phyloP scores from a whole-genome alignment of 495 filamentous ascomycete species.

The Aspergillus cavernicola region DNA sequence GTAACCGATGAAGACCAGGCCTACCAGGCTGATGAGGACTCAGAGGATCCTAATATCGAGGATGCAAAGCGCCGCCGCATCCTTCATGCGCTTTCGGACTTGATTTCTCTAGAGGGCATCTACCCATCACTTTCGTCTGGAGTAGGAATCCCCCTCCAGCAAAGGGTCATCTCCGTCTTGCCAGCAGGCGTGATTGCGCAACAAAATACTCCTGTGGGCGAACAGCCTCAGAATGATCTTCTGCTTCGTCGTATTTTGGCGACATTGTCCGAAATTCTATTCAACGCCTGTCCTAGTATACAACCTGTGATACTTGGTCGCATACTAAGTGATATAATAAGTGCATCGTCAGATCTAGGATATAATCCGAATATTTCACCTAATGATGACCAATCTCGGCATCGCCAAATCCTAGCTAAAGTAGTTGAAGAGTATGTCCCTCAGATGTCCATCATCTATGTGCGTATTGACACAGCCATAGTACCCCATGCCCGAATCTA shows the following conservation, averaged over 20 bases:
- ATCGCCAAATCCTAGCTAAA: constrained; percentile 27
- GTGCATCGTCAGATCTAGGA: constrained; percentile 36
- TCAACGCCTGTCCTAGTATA: constrained; percentile 34
- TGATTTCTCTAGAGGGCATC: constrained; percentile 54
- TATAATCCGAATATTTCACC: constrained; percentile 34
- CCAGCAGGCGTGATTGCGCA: constrained; percentile 45
- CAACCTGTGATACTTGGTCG: constrained; percentile 41
- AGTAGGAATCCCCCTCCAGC: constrained; percentile 52
- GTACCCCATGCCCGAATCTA: constrained; percentile 39
- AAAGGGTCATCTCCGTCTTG: constrained; percentile 49
- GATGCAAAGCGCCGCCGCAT: constrained; percentile 45
- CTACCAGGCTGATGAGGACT: not conserved
- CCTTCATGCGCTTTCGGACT: constrained; percentile 49
- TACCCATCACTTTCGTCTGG: constrained; percentile 53
- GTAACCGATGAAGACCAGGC: constrained; percentile 14
- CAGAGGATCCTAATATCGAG: constrained; percentile 32
- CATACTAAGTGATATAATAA: constrained; percentile 44
- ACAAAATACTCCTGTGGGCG: constrained; percentile 19
- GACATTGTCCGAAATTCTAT: constrained; percentile 27
- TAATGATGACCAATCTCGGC: constrained; percentile 16
- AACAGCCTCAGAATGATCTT: constrained; percentile 25
- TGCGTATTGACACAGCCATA: constrained; percentile 24
- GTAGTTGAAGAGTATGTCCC: constrained; percentile 44
- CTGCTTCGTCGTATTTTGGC: constrained; percentile 31
- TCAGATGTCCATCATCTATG: not conserved